A percentile compares a stretch with the other conserved stretches of the same genome.
phyloP scores from a whole-genome alignment of 169 alveolate species.

The Perkinsus marinus region DNA sequence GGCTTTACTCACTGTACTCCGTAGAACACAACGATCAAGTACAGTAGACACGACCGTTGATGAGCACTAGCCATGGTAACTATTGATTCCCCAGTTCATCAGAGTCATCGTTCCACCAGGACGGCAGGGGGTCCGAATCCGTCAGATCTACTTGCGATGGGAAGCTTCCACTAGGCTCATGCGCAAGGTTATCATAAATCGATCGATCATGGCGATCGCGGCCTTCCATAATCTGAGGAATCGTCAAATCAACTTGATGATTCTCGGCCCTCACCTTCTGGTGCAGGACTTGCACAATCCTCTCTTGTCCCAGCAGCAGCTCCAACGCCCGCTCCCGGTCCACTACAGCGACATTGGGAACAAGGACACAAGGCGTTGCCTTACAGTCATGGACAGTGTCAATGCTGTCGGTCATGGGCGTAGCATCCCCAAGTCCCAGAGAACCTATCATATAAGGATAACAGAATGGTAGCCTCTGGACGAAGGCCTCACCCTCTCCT shows the following conservation, averaged over 20 bases:
- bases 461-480: no score
- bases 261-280: not conserved
- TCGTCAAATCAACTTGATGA: no score
- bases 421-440: not conserved
- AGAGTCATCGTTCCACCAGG: not conserved
- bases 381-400: not conserved
- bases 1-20: no score
- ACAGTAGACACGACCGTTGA: no score
- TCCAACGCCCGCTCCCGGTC: conserved; percentile 3
- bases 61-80: no score
- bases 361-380: not conserved
- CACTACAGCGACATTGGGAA: not conserved
- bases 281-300: not conserved
- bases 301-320: conserved; percentile 1
- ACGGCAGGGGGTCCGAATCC: not conserved
- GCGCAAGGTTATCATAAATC: not conserved
- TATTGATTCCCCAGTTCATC: not conserved
- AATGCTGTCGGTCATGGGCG: not conserved
- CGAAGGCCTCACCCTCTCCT: no score
- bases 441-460: no score
- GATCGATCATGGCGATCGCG: not conserved
- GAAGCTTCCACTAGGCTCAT: not conserved
- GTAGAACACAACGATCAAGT: no score
- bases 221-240: no score
- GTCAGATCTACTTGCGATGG: not conserved